phyloP scores from a whole-genome alignment of 2,329 filamentous ascomycete genomes.

The Calonectria multiphialidica region DNA sequence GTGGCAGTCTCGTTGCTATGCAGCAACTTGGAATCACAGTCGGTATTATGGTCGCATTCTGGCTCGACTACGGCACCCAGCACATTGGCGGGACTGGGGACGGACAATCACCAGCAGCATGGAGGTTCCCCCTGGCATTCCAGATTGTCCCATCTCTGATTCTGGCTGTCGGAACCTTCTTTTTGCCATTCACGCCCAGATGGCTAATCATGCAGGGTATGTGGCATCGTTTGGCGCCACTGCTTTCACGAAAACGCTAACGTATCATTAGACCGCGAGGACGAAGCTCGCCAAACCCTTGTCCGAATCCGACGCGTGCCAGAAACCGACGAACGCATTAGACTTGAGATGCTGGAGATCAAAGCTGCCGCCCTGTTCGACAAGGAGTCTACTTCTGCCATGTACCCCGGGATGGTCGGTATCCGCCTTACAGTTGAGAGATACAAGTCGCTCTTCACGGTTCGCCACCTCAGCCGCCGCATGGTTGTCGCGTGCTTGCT shows the following conservation, averaged over 20 bases:
- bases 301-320: slow-evolving; percentile 25
- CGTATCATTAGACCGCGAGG: slow-evolving; percentile 2
- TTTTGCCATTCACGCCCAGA: slow-evolving; percentile 24
- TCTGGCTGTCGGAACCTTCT: slow-evolving; percentile 18
- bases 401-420: slow-evolving; percentile 15
- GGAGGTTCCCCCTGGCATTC: slow-evolving; percentile 26
- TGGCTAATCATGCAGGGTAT: slow-evolving; percentile 22
- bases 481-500: slow-evolving; percentile 17
- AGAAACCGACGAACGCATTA: slow-evolving; percentile 20
- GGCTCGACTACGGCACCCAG: slow-evolving; percentile 22
- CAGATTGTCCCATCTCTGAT: slow-evolving; percentile 21
- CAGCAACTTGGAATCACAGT: slow-evolving; percentile 21
- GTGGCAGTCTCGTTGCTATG: slow-evolving; percentile 22
- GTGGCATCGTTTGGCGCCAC: not conserved
- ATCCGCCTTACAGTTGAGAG: slow-evolving; percentile 7
- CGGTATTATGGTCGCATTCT: slow-evolving; percentile 23
- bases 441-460: slow-evolving; percentile 23
- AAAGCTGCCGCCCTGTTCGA: slow-evolving; percentile 26
- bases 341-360: slow-evolving; percentile 26
- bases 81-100: slow-evolving; percentile 20
- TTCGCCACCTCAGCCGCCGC: slow-evolving; percentile 13
- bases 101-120: slow-evolving; percentile 11
- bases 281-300: slow-evolving; percentile 22
- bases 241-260: not conserved
- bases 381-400: slow-evolving; percentile 20